These are phyloP conservation scores for Eutrema yunnanense DNA, from an alignment of 345 rosid species.

Conservation along the genomic window DNA sequence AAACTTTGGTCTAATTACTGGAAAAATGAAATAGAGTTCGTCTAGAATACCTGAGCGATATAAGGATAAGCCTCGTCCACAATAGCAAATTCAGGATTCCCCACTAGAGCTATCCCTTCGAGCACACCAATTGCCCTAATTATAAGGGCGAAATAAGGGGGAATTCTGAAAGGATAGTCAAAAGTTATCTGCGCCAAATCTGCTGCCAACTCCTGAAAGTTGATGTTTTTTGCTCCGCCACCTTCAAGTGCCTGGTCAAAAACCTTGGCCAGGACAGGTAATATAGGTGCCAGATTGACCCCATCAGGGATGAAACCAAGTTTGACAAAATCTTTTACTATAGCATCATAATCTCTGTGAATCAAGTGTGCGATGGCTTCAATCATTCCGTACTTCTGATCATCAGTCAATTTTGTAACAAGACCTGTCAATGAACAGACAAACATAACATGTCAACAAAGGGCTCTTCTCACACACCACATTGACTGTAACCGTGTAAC, in stretches of 20 bases:
- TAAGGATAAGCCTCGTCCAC: slow-evolving; percentile 98
- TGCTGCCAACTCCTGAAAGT: slow-evolving; percentile 93
- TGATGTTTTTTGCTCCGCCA: slow-evolving; percentile 88
- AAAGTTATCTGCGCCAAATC: slow-evolving; percentile 97
- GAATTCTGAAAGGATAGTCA: slow-evolving; percentile 97
- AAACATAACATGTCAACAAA: neutral
- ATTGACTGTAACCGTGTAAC: neutral
- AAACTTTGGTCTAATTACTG: neutral
- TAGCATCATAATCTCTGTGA: slow-evolving; percentile 83
- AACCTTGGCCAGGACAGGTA: slow-evolving; percentile 93
- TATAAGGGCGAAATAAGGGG: slow-evolving; percentile 94
- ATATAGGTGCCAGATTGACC: slow-evolving; percentile 87
- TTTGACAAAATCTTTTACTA: slow-evolving; percentile 91
- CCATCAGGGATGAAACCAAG: slow-evolving; percentile 94
- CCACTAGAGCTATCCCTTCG: slow-evolving; percentile 96
- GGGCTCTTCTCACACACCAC: neutral
- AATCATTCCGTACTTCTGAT: slow-evolving; percentile 97
- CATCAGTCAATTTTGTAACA: slow-evolving; percentile 88
- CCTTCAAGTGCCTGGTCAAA: slow-evolving; percentile 99
- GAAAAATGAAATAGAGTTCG: neutral
- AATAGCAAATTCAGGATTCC: slow-evolving; percentile 88
- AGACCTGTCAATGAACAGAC: slow-evolving; percentile 43
- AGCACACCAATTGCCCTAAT: slow-evolving; percentile 95
- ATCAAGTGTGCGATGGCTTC: slow-evolving; percentile 98
- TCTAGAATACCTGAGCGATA: slow-evolving; percentile 70